Conservation (phyloP, 106 monocot species). For the Ottelia alismoides region DNA sequence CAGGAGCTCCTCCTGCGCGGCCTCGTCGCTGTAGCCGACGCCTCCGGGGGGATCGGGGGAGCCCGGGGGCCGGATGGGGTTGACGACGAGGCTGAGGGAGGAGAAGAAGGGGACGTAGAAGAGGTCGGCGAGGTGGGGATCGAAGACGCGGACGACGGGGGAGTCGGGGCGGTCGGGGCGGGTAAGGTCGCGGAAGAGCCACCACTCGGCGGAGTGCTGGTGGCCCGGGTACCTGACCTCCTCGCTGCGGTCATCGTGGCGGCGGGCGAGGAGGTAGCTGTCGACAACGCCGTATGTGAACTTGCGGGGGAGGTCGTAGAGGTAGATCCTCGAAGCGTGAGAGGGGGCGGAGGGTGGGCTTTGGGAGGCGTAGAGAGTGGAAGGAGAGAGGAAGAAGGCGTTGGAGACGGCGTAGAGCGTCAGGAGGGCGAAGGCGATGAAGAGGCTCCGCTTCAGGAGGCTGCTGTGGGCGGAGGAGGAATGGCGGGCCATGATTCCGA, state of each 20-base stretch:
- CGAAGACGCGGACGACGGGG: slow-evolving; percentile 18
- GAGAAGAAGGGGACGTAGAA: slow-evolving; percentile 95
- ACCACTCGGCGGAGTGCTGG: no score
- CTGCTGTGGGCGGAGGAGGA: neutral
- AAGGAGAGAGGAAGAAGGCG: neutral
- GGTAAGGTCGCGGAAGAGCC: slow-evolving; percentile 30
- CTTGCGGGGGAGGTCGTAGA: no score
- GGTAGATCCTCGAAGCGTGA: slow-evolving; percentile 57
- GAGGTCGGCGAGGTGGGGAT: no score
- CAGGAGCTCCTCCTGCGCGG: no score
- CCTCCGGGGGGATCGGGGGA: no score
- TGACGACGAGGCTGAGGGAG: slow-evolving; percentile 70
- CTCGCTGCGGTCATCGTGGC: neutral
- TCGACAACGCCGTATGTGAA: no score
- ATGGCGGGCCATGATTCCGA: no score
- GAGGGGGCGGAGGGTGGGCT: slow-evolving; percentile 51
- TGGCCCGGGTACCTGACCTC: slow-evolving; percentile 52
- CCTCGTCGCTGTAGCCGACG: no score
- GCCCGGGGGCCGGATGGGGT: no score
- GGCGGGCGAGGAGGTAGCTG: slow-evolving; percentile 41
- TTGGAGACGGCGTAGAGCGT: no score
- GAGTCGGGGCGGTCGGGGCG: slow-evolving; percentile 21
- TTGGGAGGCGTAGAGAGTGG: slow-evolving; percentile 68
- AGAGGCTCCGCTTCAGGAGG: neutral
- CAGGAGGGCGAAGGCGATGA: no score